A percentile compares a stretch with the other conserved stretches of the same genome.
Evolutionary conservation across 2,329 filamentous ascomycete genomes (phyloP).

Genomic region (Scleromitrula shiraiana): DNA sequence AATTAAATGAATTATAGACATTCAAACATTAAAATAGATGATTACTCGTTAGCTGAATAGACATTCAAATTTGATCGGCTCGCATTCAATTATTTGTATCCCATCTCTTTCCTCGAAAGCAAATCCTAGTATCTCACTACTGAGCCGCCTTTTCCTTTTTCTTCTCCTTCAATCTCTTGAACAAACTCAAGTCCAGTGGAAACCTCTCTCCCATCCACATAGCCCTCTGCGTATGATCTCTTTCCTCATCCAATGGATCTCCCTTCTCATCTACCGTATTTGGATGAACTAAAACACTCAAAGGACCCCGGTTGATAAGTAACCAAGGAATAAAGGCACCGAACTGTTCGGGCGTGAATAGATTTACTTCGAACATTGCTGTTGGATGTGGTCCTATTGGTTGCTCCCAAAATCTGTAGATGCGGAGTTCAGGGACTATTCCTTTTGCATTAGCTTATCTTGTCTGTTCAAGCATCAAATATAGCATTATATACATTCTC

Average conservation of each 20-base stretch:
- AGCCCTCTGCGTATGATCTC: conserved; percentile 48
- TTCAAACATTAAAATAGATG: too few species aligned
- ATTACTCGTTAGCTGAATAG: too few species aligned
- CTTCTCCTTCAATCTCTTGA: conserved; percentile 30
- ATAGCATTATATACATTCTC: conserved; percentile 53
- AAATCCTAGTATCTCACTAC: too few species aligned
- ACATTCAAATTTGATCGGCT: too few species aligned
- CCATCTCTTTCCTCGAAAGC: too few species aligned
- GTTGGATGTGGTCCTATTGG: conserved; percentile 77
- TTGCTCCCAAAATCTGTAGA: conserved; percentile 69
- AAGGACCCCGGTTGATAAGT: conserved; percentile 68
- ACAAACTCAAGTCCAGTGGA: conserved; percentile 48
- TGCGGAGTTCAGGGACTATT: conserved; percentile 72
- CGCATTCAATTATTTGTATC: too few species aligned
- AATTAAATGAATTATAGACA: too few species aligned
- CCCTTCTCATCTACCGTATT: conserved; percentile 58
- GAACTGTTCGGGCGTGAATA: conserved; percentile 80
- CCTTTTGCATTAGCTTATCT: neutral
- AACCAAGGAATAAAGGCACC: conserved; percentile 85
- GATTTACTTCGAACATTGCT: conserved; percentile 88
- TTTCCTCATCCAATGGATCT: conserved; percentile 25
- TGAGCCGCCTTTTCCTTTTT: conserved; percentile 1
- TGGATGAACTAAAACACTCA: conserved; percentile 74
- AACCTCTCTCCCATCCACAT: conserved; percentile 67
- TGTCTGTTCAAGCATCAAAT: neutral